Percentiles rank a stretch among this genome's conserved stretches.
These are phyloP conservation scores for Postia placenta DNA, from an alignment of 768 basidiomycete genomes.

Conservation along the genomic window DNA sequence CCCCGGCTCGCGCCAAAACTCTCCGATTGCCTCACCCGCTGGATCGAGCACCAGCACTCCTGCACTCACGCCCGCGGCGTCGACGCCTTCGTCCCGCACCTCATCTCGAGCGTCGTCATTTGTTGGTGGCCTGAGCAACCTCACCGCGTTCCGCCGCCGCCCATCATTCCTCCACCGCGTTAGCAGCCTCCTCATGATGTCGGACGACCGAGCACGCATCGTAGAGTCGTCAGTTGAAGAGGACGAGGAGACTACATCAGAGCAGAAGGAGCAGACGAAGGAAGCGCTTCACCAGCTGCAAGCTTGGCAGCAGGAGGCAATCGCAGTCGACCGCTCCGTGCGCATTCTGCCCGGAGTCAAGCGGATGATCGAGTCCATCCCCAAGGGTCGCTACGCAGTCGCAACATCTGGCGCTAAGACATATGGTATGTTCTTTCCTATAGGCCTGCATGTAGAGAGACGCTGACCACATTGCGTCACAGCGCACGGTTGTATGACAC, in stretches of 20 bases:
- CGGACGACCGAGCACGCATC: constrained; percentile 25
- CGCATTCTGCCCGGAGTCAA: constrained; percentile 67
- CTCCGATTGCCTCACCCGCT: constrained; percentile 16
- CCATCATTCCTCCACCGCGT: constrained; percentile 42
- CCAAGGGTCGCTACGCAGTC: constrained; percentile 61
- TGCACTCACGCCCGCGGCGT: constrained; percentile 31
- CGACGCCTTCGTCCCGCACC: constrained; percentile 36
- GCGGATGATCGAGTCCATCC: constrained; percentile 58
- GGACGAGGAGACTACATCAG: constrained; percentile 4
- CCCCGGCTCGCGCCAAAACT: constrained; percentile 26
- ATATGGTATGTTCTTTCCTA: constrained; percentile 38
- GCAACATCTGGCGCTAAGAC: constrained; percentile 73
- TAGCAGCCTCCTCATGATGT: constrained; percentile 34
- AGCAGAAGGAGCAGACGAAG: constrained; percentile 17
- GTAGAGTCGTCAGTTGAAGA: constrained; percentile 28
- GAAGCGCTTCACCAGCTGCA: constrained; percentile 28
- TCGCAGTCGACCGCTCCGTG: constrained; percentile 54
- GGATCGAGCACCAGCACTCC: constrained; percentile 37
- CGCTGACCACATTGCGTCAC: constrained; percentile 8
- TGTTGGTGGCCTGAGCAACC: constrained; percentile 20
- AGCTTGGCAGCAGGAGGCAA: constrained; percentile 53
- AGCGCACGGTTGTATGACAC: constrained; percentile 65
- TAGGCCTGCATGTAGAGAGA: not conserved
- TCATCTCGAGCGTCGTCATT: constrained; percentile 41
- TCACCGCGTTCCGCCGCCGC: constrained; percentile 32